Conservation (phyloP, 2,329 filamentous ascomycete genomes). For the Sodiomyces alkalinus region DNA sequence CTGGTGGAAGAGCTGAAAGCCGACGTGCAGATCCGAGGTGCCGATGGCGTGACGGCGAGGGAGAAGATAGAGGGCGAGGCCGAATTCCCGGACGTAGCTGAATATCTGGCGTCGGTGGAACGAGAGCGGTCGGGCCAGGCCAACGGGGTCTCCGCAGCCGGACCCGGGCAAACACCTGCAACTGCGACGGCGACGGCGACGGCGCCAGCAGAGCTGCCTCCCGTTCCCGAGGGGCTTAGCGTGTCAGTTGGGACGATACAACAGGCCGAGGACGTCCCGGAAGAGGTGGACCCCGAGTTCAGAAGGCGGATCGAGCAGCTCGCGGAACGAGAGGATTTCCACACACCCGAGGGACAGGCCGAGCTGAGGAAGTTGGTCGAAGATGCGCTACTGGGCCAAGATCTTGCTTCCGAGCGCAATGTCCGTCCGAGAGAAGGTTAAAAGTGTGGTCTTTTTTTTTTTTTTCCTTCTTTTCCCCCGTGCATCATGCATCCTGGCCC, state of each 20-base stretch:
- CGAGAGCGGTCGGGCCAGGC: conserved; percentile 12
- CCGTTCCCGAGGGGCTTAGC: conserved; percentile 59
- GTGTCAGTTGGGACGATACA: conserved; percentile 66
- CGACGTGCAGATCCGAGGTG: conserved; percentile 48
- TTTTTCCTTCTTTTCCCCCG: neutral
- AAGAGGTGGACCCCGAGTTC: conserved; percentile 67
- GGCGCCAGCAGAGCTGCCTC: conserved; percentile 31
- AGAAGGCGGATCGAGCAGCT: conserved; percentile 77
- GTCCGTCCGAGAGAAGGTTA: conserved; percentile 47
- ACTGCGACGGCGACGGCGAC: conserved; percentile 3
- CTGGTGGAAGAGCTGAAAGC: conserved; percentile 73
- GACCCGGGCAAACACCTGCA: neutral
- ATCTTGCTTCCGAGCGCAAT: conserved; percentile 46
- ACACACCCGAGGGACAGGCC: conserved; percentile 64
- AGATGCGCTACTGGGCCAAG: conserved; percentile 60
- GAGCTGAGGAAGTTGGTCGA: conserved; percentile 65
- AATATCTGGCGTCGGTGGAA: conserved; percentile 42
- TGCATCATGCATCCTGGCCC: conserved; percentile 20
- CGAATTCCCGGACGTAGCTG: conserved; percentile 60
- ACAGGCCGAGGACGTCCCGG: conserved; percentile 41
- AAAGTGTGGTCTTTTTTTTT: conserved; percentile 7
- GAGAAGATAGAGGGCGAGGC: conserved; percentile 69
- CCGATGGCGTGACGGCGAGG: conserved; percentile 63
- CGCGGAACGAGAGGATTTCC: conserved; percentile 68
- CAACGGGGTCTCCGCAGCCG: conserved; percentile 15